phyloP scores from a whole-genome alignment of 495 filamentous ascomycete species.

The Neurospora sp. region DNA sequence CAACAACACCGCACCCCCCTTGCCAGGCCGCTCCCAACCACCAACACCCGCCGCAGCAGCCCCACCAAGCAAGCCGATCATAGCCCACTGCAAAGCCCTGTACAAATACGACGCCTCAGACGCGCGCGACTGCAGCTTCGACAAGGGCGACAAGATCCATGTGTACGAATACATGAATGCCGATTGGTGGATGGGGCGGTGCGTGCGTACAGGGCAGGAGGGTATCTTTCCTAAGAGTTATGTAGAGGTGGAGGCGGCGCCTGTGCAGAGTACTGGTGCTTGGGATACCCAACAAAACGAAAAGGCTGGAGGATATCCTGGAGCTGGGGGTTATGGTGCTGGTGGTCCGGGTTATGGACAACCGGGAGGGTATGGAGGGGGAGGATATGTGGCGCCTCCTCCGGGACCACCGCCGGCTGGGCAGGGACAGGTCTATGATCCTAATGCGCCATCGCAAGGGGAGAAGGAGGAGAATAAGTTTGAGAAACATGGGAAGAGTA shows the following conservation, averaged over 20 bases:
- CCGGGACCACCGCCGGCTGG: slow-evolving; percentile 23
- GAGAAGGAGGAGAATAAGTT: slow-evolving; percentile 28
- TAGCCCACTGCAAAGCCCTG: slow-evolving; percentile 67
- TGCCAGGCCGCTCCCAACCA: slow-evolving; percentile 41
- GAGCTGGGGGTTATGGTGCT: slow-evolving; percentile 13
- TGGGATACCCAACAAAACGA: slow-evolving; percentile 4
- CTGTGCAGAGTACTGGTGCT: background rate
- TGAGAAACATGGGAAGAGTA: slow-evolving; percentile 55
- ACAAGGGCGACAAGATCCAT: slow-evolving; percentile 63
- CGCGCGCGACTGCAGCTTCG: slow-evolving; percentile 65
- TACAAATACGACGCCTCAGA: slow-evolving; percentile 75
- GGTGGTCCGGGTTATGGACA: background rate
- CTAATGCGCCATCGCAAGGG: slow-evolving; percentile 36
- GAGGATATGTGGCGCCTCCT: background rate
- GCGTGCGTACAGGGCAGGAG: slow-evolving; percentile 66
- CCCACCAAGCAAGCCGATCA: slow-evolving; percentile 44
- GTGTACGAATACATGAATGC: slow-evolving; percentile 87
- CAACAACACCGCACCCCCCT: slow-evolving; percentile 33
- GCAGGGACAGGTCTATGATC: slow-evolving; percentile 31
- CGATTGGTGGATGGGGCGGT: slow-evolving; percentile 92
- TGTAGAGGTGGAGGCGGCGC: slow-evolving; percentile 46
- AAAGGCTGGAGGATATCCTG: background rate
- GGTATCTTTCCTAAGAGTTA: slow-evolving; percentile 89
- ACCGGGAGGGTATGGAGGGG: background rate
- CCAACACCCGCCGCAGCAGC: slow-evolving; percentile 24